Evolutionary conservation across 1,284 basidiomycete species (phyloP).

Genomic region (Sparassis latifolia): DNA sequence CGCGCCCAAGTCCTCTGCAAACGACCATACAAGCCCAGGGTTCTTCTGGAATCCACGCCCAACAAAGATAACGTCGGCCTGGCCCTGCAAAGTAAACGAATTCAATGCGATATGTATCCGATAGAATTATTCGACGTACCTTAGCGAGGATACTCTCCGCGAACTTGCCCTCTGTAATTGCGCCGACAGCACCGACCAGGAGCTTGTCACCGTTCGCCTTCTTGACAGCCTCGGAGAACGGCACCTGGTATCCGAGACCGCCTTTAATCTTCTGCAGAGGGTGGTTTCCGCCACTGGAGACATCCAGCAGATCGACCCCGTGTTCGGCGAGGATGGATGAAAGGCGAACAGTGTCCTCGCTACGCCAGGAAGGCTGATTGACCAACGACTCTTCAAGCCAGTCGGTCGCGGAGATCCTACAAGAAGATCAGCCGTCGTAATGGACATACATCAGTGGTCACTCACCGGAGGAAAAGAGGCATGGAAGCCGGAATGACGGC

Average conservation of each 20-base stretch:
- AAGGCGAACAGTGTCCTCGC: constrained; percentile 43
- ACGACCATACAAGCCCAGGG: constrained; percentile 38
- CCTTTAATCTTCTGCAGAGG: constrained; percentile 12
- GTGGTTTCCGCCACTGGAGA: constrained; percentile 42
- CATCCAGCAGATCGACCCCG: constrained; percentile 48
- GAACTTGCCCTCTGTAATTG: constrained; percentile 45
- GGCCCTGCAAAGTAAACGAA: constrained; percentile 39
- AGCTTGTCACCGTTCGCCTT: constrained; percentile 27
- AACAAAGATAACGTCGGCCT: constrained; percentile 32
- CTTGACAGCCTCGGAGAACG: constrained; percentile 41
- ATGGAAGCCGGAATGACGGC: constrained; percentile 48
- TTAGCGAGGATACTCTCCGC: constrained; percentile 41
- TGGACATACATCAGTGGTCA: constrained; percentile 12
- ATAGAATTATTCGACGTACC: constrained; percentile 19
- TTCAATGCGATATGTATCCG: constrained; percentile 49
- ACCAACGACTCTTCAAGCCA: constrained; percentile 41
- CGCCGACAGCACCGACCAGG: constrained; percentile 46
- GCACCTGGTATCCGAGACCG: constrained; percentile 32
- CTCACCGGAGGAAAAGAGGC: constrained; percentile 63
- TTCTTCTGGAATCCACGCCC: constrained; percentile 48
- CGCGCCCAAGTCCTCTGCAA: constrained; percentile 41
- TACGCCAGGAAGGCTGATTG: constrained; percentile 37
- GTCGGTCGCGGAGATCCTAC: constrained; percentile 44
- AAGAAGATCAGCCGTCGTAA: no score
- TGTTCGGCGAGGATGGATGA: constrained; percentile 35